Percentiles rank a stretch among this genome's conserved stretches.
These are phyloP conservation scores for Colletotrichum cereale DNA, from an alignment of 2,329 filamentous ascomycete genomes.

Conservation along the genomic window DNA sequence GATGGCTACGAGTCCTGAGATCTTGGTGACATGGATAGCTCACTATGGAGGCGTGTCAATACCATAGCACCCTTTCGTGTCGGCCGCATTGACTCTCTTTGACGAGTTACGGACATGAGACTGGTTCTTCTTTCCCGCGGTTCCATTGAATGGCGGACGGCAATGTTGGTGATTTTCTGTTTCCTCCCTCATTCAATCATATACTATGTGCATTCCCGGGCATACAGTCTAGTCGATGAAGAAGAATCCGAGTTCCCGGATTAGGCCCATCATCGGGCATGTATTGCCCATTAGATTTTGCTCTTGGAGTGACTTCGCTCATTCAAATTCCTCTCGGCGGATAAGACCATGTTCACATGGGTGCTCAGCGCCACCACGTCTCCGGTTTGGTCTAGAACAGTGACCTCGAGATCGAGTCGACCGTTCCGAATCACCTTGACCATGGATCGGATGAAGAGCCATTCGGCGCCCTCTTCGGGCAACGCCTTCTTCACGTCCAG, in stretches of 20 bases:
- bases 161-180: too few species aligned
- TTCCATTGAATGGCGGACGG: neutral
- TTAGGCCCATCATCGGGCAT: too few species aligned
- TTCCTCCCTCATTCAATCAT: too few species aligned
- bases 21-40: neutral
- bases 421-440: conserved; percentile 78
- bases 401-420: conserved; percentile 79
- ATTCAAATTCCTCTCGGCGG: conserved; percentile 40
- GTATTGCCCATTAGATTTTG: conserved; percentile 30
- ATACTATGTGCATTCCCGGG: too few species aligned
- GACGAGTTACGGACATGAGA: too few species aligned
- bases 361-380: conserved; percentile 48
- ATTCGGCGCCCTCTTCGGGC: conserved; percentile 76
- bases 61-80: neutral
- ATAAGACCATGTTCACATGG: conserved; percentile 40
- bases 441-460: conserved; percentile 75
- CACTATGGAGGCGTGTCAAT: neutral
- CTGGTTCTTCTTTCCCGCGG: too few species aligned
- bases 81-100: too few species aligned
- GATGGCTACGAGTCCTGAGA: neutral
- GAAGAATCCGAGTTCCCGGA: too few species aligned
- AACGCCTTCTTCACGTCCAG: conserved; percentile 82
- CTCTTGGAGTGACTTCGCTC: conserved; percentile 26
- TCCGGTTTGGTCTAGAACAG: conserved; percentile 66
- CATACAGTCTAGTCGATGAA: too few species aligned